phyloP scores from a whole-genome alignment of 768 basidiomycete genomes.

The Suillus paluster region DNA sequence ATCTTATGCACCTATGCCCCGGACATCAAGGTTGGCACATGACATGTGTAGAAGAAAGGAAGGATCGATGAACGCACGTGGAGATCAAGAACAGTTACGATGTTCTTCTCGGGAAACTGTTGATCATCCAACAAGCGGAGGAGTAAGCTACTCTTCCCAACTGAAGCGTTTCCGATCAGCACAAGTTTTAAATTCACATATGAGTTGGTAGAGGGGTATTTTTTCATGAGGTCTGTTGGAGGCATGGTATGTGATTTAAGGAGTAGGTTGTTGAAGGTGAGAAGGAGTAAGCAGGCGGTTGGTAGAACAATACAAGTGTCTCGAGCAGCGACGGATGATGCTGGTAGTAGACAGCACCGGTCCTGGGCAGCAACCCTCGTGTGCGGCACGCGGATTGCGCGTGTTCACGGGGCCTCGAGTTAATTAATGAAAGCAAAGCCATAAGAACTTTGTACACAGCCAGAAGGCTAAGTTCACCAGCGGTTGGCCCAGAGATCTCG shows the following conservation, averaged over 20 bases:
- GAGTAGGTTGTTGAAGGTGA: background rate
- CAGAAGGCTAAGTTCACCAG: too few species aligned
- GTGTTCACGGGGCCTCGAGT: background rate
- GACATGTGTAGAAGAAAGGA: background rate
- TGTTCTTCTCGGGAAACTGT: conserved; percentile 93
- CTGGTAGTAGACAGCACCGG: background rate
- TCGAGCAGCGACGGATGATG: conserved; percentile 10
- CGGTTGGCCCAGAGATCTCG: too few species aligned
- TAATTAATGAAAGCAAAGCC: background rate
- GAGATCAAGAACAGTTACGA: too few species aligned
- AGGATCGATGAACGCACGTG: conserved; percentile 52
- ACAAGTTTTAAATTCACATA: conserved; percentile 79
- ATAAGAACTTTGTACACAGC: too few species aligned
- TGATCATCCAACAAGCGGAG: conserved; percentile 95
- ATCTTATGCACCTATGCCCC: conserved; percentile 79
- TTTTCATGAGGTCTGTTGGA: conserved; percentile 14
- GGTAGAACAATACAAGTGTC: conserved; percentile 17
- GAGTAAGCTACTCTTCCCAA: conserved; percentile 90
- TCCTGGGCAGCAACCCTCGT: background rate
- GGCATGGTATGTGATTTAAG: conserved; percentile 4
- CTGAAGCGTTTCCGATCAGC: conserved; percentile 85
- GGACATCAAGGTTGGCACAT: conserved; percentile 4
- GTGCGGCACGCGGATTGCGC: background rate
- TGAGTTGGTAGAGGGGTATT: conserved; percentile 30
- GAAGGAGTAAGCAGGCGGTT: background rate